Conservation (phyloP, 2,329 filamentous ascomycete genomes). For the Botrytis aclada region DNA sequence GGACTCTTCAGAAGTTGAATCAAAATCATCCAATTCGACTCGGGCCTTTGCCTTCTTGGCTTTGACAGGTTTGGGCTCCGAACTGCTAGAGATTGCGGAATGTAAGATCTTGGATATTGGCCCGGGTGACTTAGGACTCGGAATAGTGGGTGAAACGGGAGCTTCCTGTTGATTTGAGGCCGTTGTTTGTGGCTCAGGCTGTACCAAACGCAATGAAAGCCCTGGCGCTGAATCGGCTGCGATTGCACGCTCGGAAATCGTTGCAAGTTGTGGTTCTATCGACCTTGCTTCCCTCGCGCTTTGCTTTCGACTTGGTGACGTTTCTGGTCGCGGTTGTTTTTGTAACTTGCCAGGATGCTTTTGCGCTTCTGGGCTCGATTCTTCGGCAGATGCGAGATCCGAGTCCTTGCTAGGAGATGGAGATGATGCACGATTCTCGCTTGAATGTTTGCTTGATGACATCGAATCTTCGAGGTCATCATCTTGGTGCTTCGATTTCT, state of each 20-base stretch:
- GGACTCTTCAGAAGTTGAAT: slow-evolving; percentile 44
- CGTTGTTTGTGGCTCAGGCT: slow-evolving; percentile 35
- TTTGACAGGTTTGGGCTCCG: slow-evolving; percentile 53
- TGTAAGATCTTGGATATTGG: slow-evolving; percentile 45
- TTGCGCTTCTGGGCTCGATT: slow-evolving; percentile 43
- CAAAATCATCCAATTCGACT: slow-evolving; percentile 68
- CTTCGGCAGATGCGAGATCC: slow-evolving; percentile 30
- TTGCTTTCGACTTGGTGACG: slow-evolving; percentile 32
- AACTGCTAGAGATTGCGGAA: slow-evolving; percentile 41
- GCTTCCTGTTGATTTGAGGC: slow-evolving; percentile 23
- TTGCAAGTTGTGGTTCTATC: slow-evolving; percentile 29
- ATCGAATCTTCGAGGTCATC: slow-evolving; percentile 47
- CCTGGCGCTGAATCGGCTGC: slow-evolving; percentile 31
- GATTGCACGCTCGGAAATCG: slow-evolving; percentile 31
- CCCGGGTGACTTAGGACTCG: slow-evolving; percentile 40
- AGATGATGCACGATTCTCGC: slow-evolving; percentile 42
- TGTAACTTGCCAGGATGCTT: slow-evolving; percentile 66
- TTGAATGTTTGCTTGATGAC: slow-evolving; percentile 38
- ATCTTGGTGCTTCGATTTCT: slow-evolving; percentile 49
- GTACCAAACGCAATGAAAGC: slow-evolving; percentile 36
- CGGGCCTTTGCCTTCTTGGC: slow-evolving; percentile 58
- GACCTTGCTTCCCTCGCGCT: slow-evolving; percentile 27
- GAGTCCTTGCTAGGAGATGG: slow-evolving; percentile 38
- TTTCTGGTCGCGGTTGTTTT: slow-evolving; percentile 50
- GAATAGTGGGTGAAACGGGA: slow-evolving; percentile 38